A percentile compares a stretch with the other conserved stretches of the same genome.
These are phyloP conservation scores for Trichoderma guizhouense DNA, from an alignment of 2,329 filamentous ascomycete species.

Conservation along the genomic window DNA sequence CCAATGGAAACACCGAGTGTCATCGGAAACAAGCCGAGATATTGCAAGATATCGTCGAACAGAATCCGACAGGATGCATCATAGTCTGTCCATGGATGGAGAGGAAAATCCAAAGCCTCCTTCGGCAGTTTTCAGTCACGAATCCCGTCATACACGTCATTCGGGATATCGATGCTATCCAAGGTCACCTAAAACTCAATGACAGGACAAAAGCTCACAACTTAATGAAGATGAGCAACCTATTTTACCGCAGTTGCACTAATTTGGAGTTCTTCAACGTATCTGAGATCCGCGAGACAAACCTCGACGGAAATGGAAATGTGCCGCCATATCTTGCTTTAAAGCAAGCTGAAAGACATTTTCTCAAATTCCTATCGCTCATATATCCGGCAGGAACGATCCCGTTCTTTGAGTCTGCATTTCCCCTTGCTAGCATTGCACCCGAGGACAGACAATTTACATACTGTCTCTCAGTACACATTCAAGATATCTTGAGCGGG, in stretches of 20 bases:
- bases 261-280: conserved; percentile 12
- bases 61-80: conserved; percentile 4
- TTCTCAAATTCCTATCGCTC: conserved; percentile 2
- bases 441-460: conserved; percentile 4
- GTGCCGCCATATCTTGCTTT: conserved; percentile 1
- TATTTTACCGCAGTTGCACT: conserved; percentile 10
- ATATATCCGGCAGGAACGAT: neutral
- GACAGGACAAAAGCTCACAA: neutral
- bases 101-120: conserved; percentile 1
- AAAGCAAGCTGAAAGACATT: conserved; percentile 7
- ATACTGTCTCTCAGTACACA: conserved; percentile 1
- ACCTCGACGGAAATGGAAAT: neutral
- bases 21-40: neutral
- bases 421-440: conserved; percentile 11
- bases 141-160: conserved; percentile 5
- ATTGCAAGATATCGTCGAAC: neutral
- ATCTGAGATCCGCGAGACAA: neutral
- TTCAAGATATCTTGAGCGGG: neutral
- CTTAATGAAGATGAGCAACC: conserved; percentile 11
- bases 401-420: conserved; percentile 11
- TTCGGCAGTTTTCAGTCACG: conserved; percentile 3
- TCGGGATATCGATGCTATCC: neutral
- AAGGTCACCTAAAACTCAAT: neutral
- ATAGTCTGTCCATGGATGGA: conserved; percentile 15
- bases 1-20: neutral